A percentile compares a stretch with the other conserved stretches of the same genome.
These are phyloP conservation scores for Senna tora DNA, from an alignment of 306 rosid species.

Conservation along the genomic window DNA sequence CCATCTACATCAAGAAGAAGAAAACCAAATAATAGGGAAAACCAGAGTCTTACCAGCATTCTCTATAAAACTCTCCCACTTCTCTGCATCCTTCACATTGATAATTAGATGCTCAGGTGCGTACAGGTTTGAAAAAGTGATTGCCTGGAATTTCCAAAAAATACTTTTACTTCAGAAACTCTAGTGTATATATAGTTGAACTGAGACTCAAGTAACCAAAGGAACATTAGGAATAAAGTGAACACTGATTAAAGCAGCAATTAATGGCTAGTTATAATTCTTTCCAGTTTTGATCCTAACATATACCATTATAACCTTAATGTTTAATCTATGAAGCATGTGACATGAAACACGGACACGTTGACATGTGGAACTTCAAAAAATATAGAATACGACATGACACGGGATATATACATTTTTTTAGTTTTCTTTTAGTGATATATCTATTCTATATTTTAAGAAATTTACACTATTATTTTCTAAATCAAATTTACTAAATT, in stretches of 20 bases:
- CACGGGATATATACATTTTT: no score
- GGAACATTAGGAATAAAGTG: background rate
- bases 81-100: conserved; percentile 90
- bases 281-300: background rate
- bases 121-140: conserved; percentile 86
- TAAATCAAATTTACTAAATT: no score
- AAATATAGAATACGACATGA: no score
- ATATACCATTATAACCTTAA: conserved; percentile 11
- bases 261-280: background rate
- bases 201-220: conserved; percentile 27
- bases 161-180: conserved; percentile 26
- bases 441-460: no score
- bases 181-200: background rate
- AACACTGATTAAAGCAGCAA: conserved; percentile 15
- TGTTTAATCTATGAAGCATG: no score
- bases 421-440: no score
- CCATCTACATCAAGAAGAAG: background rate
- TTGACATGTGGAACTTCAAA: no score
- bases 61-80: conserved; percentile 94
- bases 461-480: no score
- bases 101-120: conserved; percentile 97
- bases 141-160: conserved; percentile 67
- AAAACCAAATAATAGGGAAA: conserved; percentile 28
- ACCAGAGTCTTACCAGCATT: conserved; percentile 70
- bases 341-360: no score